Base-by-base conservation (phyloP, 371 early-diverging fungal species). In the Mucor sp. region DNA sequence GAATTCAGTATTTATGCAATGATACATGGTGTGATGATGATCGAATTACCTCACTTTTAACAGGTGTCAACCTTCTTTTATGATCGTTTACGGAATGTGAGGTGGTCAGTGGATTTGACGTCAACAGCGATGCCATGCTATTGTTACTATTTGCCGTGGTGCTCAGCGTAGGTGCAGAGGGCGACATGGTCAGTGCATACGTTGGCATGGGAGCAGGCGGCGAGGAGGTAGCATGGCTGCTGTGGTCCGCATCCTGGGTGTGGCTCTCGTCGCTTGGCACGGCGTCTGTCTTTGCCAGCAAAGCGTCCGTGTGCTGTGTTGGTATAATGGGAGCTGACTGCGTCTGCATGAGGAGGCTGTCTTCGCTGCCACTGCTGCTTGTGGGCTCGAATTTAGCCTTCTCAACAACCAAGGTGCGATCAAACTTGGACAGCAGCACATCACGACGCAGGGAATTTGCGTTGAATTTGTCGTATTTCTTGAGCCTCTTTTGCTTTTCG, bases 321-420 rank as follows among this genome's bases (percentile, higher is more conserved):
- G 21, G 50, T 25, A 50, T 25, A 50, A 25, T 23, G 7, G 50
- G 50, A 9, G 50, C 21, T 19, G 50, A 21, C 25, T 50, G 56
- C 17, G 30, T 30, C 6, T 12, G 15, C 17, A 1, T 56, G 28
- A n/a, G 17, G 17, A 23, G 14, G 17, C 11, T 32, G 17, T 56
- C 30, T 5, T 56, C 30, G 3, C 15, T 44, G 21, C 33, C 37
- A 4, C 32, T n/a, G 3, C 15, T 44, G 21, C 33, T 28, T 25
- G 14, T 60, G 9, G 68, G 59, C 39, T 69, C 69, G 23, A 64
- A 62, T 8, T 56, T 27, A 33, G 82, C 79, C 47, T 77, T 81
- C 61, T 81, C 82, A 1, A 81, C 74, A 6, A 75, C 77, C 43
- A 81, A 32, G 15, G 73, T 81, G 41, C 72, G 68, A 69, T 73